phyloP scores from a whole-genome alignment of 2,329 filamentous ascomycete genomes.

The Fusarium piperis region DNA sequence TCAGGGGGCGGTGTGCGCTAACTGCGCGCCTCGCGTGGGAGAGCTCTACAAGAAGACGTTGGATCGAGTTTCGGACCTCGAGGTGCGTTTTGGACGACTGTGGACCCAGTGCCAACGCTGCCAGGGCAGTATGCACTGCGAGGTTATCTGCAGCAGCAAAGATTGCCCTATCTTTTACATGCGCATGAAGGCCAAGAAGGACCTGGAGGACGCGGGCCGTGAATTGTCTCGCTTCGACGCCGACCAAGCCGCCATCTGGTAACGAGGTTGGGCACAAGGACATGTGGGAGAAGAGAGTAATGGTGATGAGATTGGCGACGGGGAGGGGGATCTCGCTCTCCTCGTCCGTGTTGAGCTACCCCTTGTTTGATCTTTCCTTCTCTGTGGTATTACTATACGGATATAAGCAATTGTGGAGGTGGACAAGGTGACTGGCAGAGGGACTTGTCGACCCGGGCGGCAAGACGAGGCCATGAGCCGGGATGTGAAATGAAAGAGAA shows the following conservation, averaged over 20 bases:
- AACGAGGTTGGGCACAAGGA: slow-evolving; percentile 7
- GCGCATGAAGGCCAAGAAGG: slow-evolving; percentile 99
- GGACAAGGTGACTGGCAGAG: background rate
- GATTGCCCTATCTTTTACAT: slow-evolving; percentile 99
- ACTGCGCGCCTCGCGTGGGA: slow-evolving; percentile 85
- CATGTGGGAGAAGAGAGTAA: background rate
- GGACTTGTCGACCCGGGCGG: background rate
- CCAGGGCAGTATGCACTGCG: slow-evolving; percentile 97
- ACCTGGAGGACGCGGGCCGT: slow-evolving; percentile 93
- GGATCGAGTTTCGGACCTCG: slow-evolving; percentile 87
- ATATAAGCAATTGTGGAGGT: slow-evolving; percentile 2
- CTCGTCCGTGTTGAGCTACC: background rate
- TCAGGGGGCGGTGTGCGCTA: slow-evolving; percentile 85
- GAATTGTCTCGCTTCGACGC: slow-evolving; percentile 90
- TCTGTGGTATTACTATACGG: background rate
- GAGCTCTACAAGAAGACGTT: slow-evolving; percentile 95
- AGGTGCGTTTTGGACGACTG: slow-evolving; percentile 89
- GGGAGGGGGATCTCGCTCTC: background rate
- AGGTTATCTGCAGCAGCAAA: slow-evolving; percentile 95
- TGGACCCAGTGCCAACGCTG: slow-evolving; percentile 99
- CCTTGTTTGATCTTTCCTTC: slow-evolving; percentile 5
- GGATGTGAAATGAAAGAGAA: slow-evolving; percentile 21
- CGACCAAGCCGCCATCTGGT: slow-evolving; percentile 76
- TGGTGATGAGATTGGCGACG: slow-evolving; percentile 1
- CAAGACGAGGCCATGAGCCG: slow-evolving; percentile 14